A percentile compares a stretch with the other conserved stretches of the same genome.
Conservation (phyloP, 768 basidiomycete genomes). For the Obba rivulosa region DNA sequence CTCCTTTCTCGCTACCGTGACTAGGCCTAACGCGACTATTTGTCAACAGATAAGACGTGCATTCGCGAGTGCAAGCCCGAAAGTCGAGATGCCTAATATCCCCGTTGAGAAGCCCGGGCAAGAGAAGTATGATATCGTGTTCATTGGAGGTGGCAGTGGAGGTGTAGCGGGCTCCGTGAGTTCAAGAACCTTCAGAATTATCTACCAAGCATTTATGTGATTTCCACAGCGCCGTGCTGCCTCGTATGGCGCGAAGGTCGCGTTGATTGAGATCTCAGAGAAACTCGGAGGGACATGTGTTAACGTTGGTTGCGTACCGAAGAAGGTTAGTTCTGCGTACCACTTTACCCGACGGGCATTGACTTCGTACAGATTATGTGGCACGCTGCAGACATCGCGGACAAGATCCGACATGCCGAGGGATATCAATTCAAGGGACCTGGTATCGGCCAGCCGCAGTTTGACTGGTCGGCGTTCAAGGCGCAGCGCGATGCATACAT, state of each 20-base stretch:
- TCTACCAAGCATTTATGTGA: background rate
- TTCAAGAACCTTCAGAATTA: constrained; percentile 2
- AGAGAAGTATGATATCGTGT: constrained; percentile 77
- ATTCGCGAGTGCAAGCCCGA: too few relatives aligned
- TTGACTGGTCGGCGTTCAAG: constrained; percentile 91
- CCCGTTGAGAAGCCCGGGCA: constrained; percentile 60
- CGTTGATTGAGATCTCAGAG: constrained; percentile 73
- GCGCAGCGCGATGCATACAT: constrained; percentile 96
- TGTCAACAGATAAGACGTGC: too few relatives aligned
- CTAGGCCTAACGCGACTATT: too few relatives aligned
- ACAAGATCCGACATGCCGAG: constrained; percentile 74
- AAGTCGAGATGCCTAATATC: constrained; percentile 59
- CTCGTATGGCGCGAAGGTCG: constrained; percentile 88
- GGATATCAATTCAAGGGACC: constrained; percentile 69
- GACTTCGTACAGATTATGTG: constrained; percentile 77
- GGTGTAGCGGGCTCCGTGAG: constrained; percentile 84
- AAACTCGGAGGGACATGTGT: constrained; percentile 93
- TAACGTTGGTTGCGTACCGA: constrained; percentile 99
- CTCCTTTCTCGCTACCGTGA: too few relatives aligned
- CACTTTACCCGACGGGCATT: background rate
- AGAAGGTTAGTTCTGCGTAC: constrained; percentile 55
- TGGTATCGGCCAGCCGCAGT: constrained; percentile 47
- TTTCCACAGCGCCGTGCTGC: constrained; percentile 79
- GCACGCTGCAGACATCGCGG: constrained; percentile 88
- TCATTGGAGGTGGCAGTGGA: constrained; percentile 92